These are phyloP conservation scores for Phytophthora podocarpi DNA, from an alignment of 352 stramenopile species.

Conservation along the genomic window DNA sequence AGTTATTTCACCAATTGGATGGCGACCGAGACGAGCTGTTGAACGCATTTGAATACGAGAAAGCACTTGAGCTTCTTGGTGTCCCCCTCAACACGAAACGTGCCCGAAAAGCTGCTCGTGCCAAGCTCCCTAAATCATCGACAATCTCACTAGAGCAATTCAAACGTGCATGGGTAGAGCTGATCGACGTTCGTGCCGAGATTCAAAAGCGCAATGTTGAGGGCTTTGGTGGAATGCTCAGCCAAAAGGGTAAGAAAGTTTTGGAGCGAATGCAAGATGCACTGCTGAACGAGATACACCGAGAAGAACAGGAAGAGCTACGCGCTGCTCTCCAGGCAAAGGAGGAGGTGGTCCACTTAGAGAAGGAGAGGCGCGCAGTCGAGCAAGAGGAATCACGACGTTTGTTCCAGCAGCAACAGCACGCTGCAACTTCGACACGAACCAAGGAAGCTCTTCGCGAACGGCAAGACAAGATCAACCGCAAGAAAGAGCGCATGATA, in stretches of 20 bases:
- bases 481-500: conserved; percentile 60
- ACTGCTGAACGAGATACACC: conserved; percentile 44
- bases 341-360: conserved; percentile 53
- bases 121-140: conserved; percentile 41
- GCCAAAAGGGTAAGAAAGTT: conserved; percentile 17
- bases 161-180: conserved; percentile 54
- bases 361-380: conserved; percentile 47
- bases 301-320: conserved; percentile 58
- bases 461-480: conserved; percentile 64
- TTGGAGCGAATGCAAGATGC: conserved; percentile 33
- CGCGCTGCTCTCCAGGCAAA: conserved; percentile 53
- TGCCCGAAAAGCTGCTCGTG: conserved; percentile 21
- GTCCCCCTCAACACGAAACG: conserved; percentile 23
- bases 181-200: conserved; percentile 54
- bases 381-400: conserved; percentile 53
- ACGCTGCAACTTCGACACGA: conserved; percentile 51
- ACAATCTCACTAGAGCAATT: conserved; percentile 60
- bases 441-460: conserved; percentile 69
- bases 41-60: conserved; percentile 74
- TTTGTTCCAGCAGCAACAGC: conserved; percentile 54
- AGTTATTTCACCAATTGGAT: conserved; percentile 69
- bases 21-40: conserved; percentile 62
- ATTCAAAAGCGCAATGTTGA: conserved; percentile 41
- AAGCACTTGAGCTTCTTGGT: conserved; percentile 56
- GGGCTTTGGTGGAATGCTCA: background rate